A percentile compares a stretch with the other conserved stretches of the same genome.
These are phyloP conservation scores for Fomitopsis pinicola DNA, from an alignment of 1,284 basidiomycete species.

Conservation along the genomic window DNA sequence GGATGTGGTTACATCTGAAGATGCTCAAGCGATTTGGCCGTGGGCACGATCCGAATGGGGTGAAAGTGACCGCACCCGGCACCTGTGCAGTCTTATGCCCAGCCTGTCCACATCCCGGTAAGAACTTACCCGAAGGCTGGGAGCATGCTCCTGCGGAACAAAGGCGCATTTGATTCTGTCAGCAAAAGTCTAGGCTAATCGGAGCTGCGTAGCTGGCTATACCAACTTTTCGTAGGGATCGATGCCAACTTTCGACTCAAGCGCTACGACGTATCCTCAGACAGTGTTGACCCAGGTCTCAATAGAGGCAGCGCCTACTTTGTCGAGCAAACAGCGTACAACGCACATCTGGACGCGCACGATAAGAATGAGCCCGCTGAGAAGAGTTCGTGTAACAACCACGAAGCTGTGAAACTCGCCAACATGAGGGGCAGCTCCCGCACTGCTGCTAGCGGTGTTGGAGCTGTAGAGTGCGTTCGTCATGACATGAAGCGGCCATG, in stretches of 20 bases:
- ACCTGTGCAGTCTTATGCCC: conserved; percentile 22
- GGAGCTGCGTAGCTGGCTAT: conserved; percentile 17
- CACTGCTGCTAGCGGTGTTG: conserved; percentile 5
- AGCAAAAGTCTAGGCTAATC: background rate
- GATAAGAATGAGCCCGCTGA: background rate
- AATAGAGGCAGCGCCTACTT: conserved; percentile 24
- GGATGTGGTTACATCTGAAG: conserved; percentile 17
- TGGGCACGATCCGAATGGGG: conserved; percentile 14
- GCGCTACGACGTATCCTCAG: conserved; percentile 13
- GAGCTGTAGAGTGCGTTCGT: no score
- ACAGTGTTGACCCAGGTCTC: conserved; percentile 20
- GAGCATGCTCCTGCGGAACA: conserved; percentile 1
- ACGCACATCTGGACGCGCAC: background rate
- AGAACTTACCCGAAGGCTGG: conserved; percentile 28
- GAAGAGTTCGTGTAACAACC: conserved; percentile 9
- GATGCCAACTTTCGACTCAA: no score
- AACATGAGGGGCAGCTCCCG: conserved; percentile 2
- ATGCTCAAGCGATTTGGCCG: conserved; percentile 18
- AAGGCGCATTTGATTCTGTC: background rate
- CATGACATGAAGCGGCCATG: conserved; percentile 14
- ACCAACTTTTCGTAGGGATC: conserved; percentile 18
- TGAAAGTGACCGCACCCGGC: conserved; percentile 13
- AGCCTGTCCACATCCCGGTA: conserved; percentile 25
- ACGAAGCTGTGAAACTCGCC: conserved; percentile 9
- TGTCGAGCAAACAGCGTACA: conserved; percentile 19